A percentile compares a stretch with the other conserved stretches of the same genome.
phyloP scores from a whole-genome alignment of 2,329 filamentous ascomycete species.

The Lachnellula occidentalis region DNA sequence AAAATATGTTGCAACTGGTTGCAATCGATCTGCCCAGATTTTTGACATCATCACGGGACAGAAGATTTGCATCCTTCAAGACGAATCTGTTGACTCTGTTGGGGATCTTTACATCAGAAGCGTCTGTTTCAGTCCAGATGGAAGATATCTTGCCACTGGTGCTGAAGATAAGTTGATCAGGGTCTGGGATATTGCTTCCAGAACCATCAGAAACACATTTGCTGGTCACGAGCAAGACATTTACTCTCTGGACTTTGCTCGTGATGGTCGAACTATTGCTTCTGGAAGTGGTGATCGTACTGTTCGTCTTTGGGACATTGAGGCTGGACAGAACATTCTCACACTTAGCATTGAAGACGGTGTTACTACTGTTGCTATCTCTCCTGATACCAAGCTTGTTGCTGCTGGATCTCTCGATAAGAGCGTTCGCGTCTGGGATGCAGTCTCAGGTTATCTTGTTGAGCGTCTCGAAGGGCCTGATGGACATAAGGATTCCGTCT shows the following conservation, averaged over 20 bases:
- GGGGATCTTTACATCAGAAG: slow-evolving; percentile 96
- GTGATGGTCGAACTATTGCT: slow-evolving; percentile 88
- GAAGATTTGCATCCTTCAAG: slow-evolving; percentile 85
- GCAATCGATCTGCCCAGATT: slow-evolving; percentile 98
- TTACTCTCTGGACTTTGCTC: slow-evolving; percentile 91
- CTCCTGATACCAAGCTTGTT: slow-evolving; percentile 88
- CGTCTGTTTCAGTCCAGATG: slow-evolving; percentile 97
- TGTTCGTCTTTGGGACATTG: slow-evolving; percentile 93
- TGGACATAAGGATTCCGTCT: slow-evolving; percentile 95
- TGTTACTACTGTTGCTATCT: slow-evolving; percentile 95
- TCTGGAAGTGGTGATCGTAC: slow-evolving; percentile 93
- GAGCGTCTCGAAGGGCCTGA: slow-evolving; percentile 89
- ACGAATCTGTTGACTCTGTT: slow-evolving; percentile 78
- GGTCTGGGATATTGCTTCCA: slow-evolving; percentile 89
- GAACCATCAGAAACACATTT: slow-evolving; percentile 87
- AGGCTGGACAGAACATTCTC: slow-evolving; percentile 73
- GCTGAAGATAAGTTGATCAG: slow-evolving; percentile 97
- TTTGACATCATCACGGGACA: slow-evolving; percentile 86
- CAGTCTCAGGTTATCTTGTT: slow-evolving; percentile 75
- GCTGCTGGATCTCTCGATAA: slow-evolving; percentile 94
- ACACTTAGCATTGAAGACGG: slow-evolving; percentile 93
- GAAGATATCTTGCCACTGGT: slow-evolving; percentile 87
- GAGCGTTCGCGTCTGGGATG: slow-evolving; percentile 97
- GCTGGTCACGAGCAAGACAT: slow-evolving; percentile 98
- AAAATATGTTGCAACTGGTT: slow-evolving; percentile 92